Conservation (phyloP, 345 rosid genomes). For the Turnera subulata region DNA sequence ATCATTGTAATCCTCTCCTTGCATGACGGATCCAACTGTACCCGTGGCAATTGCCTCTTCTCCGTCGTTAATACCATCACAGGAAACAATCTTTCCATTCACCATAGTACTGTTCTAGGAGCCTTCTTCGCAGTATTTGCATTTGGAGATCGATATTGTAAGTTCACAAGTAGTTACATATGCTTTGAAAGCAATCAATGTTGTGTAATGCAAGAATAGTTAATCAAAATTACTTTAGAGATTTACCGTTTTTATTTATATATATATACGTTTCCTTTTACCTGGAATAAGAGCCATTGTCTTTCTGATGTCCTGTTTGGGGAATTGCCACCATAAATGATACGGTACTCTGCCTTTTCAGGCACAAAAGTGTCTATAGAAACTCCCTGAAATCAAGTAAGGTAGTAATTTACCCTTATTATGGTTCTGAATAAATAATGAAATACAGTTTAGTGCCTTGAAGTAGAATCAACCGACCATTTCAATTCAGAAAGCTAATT, state of each 20-base stretch:
- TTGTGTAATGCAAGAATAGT: too few relatives aligned
- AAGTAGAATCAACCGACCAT: not conserved
- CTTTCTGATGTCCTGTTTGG: slow-evolving; percentile 17
- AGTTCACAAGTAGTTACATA: too few relatives aligned
- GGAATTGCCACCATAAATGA: slow-evolving; percentile 29
- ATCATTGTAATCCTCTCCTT: slow-evolving; percentile 10
- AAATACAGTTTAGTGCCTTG: too few relatives aligned
- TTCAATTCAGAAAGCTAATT: too few relatives aligned
- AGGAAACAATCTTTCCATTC: slow-evolving; percentile 35
- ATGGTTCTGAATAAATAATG: too few relatives aligned
- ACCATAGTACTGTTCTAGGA: slow-evolving; percentile 27
- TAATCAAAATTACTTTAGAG: too few relatives aligned
- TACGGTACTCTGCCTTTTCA: slow-evolving; percentile 2
- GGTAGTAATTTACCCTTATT: too few relatives aligned
- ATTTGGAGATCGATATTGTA: too few relatives aligned
- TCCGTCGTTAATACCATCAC: slow-evolving; percentile 14
- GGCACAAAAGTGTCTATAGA: slow-evolving; percentile 18
- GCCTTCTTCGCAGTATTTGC: slow-evolving; percentile 15
- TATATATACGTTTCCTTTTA: slow-evolving; percentile 9
- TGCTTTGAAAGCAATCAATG: not conserved
- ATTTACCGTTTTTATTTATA: not conserved
- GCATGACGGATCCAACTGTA: slow-evolving; percentile 27
- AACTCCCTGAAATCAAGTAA: slow-evolving; percentile 12
- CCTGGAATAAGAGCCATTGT: slow-evolving; percentile 26
- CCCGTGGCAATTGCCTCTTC: slow-evolving; percentile 13